Evolutionary conservation across 1,284 basidiomycete species (phyloP), one percentile per base, ranked within the genome.

Genomic region (Schizopora paradoxa): DNA sequence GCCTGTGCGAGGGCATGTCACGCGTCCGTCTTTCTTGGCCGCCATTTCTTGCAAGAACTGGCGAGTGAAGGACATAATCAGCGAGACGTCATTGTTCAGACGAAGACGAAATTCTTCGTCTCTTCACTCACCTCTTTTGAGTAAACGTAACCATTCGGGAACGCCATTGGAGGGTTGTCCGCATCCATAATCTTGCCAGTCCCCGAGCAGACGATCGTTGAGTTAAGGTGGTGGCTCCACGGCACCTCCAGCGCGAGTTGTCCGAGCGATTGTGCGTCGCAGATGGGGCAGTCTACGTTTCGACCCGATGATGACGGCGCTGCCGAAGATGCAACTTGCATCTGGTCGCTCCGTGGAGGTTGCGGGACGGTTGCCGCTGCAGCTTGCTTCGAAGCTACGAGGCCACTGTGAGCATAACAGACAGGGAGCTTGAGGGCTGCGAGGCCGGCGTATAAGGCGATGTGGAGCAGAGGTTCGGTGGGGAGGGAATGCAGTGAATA

Each of bases 181-280:
- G 83, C 92, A 57, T 97, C 86, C 85, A 98, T 96, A 49, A 98
- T 91, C 61, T 83, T 85, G 19, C 95, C 94, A 47, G 76, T 90
- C 54, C 96, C 76, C 34, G 80, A 69, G 62, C 96, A 99, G 8
- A 99, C 93, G 47, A 99, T 88, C 0, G 91, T 94, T 37, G 92
- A 96, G 61, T 95, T 97, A 40, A 86, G 82, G 62, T 97, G 93
- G 66, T 98, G 94, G 52, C 86, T 91, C 64, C 82, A 86, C 0
- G 96, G 95, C 0, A 97, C 91, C 54, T 94, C 88, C 46, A 76
- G 72, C 4, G 87, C 91, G 5, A 99, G 75, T 43, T 76, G 70
- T 16, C 84, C 82, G 13, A 98, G 72, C 10, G 83, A 79, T 2
- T 62, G 58, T 4, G 76, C 62, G 53, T 91, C 86, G 64, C 95